Percentiles rank a stretch among this genome's conserved stretches.
phyloP scores from a whole-genome alignment of 768 basidiomycete species.

The Lentinus brumalis region DNA sequence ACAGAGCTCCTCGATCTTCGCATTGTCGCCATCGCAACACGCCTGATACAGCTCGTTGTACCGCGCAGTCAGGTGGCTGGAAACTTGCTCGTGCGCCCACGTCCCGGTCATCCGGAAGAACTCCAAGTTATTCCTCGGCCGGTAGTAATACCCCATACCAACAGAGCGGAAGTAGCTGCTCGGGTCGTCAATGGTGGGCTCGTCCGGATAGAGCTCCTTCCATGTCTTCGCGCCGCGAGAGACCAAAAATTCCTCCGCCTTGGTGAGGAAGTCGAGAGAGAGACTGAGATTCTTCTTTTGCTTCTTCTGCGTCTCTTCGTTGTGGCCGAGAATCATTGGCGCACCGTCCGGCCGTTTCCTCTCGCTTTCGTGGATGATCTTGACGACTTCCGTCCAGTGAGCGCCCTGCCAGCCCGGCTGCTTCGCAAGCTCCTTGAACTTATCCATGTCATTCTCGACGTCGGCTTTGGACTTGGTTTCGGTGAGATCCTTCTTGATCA shows the following conservation, averaged over 20 bases:
- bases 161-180: background rate
- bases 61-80: conserved; percentile 10
- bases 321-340: conserved; percentile 4
- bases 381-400: background rate
- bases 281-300: background rate
- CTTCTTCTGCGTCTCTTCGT: conserved; percentile 29
- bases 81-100: background rate
- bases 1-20: conserved; percentile 53
- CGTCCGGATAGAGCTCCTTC: conserved; percentile 40
- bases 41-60: conserved; percentile 64
- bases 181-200: conserved; percentile 10
- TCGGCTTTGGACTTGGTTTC: conserved; percentile 16
- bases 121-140: background rate
- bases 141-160: background rate
- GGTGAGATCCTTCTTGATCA: conserved; percentile 18
- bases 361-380: background rate
- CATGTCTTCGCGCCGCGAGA: conserved; percentile 45
- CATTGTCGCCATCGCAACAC: conserved; percentile 53
- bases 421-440: background rate
- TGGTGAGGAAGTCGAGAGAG: conserved; percentile 27
- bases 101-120: background rate
- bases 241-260: conserved; percentile 36
- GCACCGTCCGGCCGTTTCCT: background rate
- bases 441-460: background rate
- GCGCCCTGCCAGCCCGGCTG: conserved; percentile 3